phyloP scores from a whole-genome alignment of 768 basidiomycete genomes.

The Leccinum broughii region DNA sequence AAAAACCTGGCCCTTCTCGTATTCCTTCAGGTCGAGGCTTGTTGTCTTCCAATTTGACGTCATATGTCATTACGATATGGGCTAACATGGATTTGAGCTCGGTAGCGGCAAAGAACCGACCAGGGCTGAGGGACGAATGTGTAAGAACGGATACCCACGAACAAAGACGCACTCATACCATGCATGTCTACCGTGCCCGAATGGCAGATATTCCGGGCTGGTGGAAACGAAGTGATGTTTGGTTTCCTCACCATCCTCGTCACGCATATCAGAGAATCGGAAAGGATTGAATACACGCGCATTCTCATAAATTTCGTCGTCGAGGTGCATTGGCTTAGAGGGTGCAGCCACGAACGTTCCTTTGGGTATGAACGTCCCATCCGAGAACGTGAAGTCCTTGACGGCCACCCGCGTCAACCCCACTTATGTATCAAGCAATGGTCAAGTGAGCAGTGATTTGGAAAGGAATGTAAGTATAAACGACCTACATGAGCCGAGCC shows the following conservation, averaged over 20 bases:
- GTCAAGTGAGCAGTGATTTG: not conserved
- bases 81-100: too few relatives aligned
- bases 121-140: not conserved
- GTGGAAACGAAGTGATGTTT: not conserved
- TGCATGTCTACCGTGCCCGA: not conserved
- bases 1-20: too few relatives aligned
- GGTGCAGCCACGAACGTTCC: slow-evolving; percentile 28
- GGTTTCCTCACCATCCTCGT: slow-evolving; percentile 32
- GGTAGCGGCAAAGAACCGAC: not conserved
- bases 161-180: slow-evolving; percentile 1
- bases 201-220: not conserved
- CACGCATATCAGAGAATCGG: slow-evolving; percentile 44
- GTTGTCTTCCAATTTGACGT: too few relatives aligned
- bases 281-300: slow-evolving; percentile 45
- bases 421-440: slow-evolving; percentile 15
- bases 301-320: slow-evolving; percentile 30
- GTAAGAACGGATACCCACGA: not conserved
- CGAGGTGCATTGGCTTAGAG: slow-evolving; percentile 25
- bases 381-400: slow-evolving; percentile 36
- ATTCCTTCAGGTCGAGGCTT: too few relatives aligned
- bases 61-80: too few relatives aligned
- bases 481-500: slow-evolving; percentile 18
- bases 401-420: slow-evolving; percentile 34
- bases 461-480: not conserved
- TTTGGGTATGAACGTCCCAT: slow-evolving; percentile 30